Base-by-base conservation (phyloP, 2,329 filamentous ascomycete species). In the Fusarium sp. region DNA sequence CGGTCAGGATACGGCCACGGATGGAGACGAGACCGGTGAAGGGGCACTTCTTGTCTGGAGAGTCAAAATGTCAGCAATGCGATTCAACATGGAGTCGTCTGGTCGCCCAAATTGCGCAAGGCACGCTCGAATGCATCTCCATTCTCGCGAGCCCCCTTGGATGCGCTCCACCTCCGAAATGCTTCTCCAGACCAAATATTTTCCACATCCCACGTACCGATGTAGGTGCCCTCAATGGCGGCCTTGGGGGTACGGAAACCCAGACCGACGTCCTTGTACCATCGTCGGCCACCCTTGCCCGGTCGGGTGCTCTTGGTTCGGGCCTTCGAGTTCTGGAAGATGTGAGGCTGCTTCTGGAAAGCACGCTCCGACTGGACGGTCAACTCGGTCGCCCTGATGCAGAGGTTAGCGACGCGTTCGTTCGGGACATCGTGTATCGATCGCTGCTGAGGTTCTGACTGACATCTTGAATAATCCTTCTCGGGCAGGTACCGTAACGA, bases 301-400 rank as follows among this genome's bases (percentile, higher is more conserved):
- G 93, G 93, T 86, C 92, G 93, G 87, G 89, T 89, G 86, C 93
- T 94, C 88, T 94, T 93, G 85, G 92, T 88, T 91, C 95, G 95
- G 87, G 90, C 89, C 93, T 99, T 99, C 86, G 93, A 91, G 93
- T 98, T 98, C 84, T 94, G 92, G 94, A 98, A 99, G 91, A 99
- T 98, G 89, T 99, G 97, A 87, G 97, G 97, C 92, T 99, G 96
- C 93, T 99, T 99, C 90, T 98, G 97, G 94, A 94, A 99, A 91
- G 97, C 97, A 91, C 97, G 96, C 93, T 99, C 97, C 87, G 95
- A 97, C 93, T 99, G 97, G 88, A 99, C 97, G 87, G 95, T 97
- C 90, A 98, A 91, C 91, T 98, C 95, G 91, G 95, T 98, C 86
- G 95, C 95, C 95, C 97, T 98, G 87, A 86, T 91, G 71, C 74